Base-by-base conservation (phyloP, 1,139 yeast genomes). In the Candida mesenterica region DNA sequence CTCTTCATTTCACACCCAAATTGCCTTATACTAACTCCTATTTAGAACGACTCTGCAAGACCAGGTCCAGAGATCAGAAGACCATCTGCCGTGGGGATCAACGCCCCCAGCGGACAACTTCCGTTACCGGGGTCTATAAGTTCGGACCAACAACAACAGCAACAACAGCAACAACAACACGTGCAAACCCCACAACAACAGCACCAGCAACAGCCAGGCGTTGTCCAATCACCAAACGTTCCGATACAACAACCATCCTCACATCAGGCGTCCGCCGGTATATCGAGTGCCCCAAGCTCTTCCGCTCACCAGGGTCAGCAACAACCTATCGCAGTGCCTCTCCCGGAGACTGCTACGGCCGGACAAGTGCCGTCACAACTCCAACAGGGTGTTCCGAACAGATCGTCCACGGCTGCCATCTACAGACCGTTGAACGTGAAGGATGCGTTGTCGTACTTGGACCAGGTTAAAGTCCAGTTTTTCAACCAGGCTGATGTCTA, bases 381-480 rank as follows among this genome's bases (percentile, higher is more conserved):
- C 12, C 44, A 38, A 15, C 36, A 30, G 16, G 71, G 68, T 10
- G 68, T 66, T 16, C 72, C 74, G 24, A 70, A 68, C 46, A 54
- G 75, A 36, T 61, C 72, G n/a, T 52, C 72, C 18, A 59, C 72
- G 5, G 62, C 70, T 59, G 51, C 75, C 68, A 55, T 66, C 24
- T 89, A 88, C 62, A 76, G 97, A 47, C 96, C 97, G 2, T 28
- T 28, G 22, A 94, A 92, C 53, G 97, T 94, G 36, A 89, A 88
- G 55, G 99, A 92, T 61, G 99, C 99, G 3, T 71, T 92, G 46
- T 82, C 96, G 8, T 92, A 94, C 57, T 74, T 92, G 50, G 98
- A 94, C 58, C 96, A 89, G 62, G 98, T 92, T 41, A 94, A 94
- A 59, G 78, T 84, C 37, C 97, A 90, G 60, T 92, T 92, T 61